Evolutionary conservation across 306 rosid species (phyloP).

Genomic region (Sindora glabra): DNA sequence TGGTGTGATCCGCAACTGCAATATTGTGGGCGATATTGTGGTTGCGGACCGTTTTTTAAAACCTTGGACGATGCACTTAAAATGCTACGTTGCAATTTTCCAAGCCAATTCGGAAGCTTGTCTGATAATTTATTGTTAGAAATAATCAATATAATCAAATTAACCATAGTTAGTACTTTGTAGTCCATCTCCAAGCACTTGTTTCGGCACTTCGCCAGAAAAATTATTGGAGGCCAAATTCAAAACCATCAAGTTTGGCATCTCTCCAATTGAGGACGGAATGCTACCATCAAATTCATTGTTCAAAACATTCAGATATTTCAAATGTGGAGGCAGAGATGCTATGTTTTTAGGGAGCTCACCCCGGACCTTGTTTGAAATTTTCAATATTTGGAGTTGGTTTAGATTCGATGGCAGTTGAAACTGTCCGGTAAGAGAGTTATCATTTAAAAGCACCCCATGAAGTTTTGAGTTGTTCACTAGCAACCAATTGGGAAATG

Average conservation of each 20-base stretch:
- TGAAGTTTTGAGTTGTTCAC: not conserved
- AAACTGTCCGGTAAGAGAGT: not conserved
- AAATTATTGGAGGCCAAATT: not conserved
- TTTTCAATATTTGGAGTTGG: not conserved
- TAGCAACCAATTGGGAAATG: too few relatives aligned
- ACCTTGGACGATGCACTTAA: not conserved
- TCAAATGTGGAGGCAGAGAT: not conserved
- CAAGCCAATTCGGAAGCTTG: not conserved
- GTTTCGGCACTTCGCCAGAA: not conserved
- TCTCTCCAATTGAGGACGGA: constrained; percentile 1
- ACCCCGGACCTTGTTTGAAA: not conserved
- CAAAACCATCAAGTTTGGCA: not conserved
- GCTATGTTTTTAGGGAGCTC: not conserved
- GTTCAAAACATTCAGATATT: not conserved
- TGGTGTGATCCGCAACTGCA: too few relatives aligned
- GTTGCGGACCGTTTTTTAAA: too few relatives aligned
- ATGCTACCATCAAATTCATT: constrained; percentile 4
- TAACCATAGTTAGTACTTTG: not conserved
- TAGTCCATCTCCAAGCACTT: not conserved
- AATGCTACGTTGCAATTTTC: too few relatives aligned
- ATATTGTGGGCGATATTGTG: too few relatives aligned
- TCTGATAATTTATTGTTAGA: not conserved
- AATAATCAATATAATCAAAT: not conserved
- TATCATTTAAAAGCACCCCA: not conserved
- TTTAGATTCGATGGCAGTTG: not conserved